Evolutionary conservation across 345 rosid species (phyloP), one percentile per base, ranked within the genome.

Genomic region (Conringia planisiliqua): DNA sequence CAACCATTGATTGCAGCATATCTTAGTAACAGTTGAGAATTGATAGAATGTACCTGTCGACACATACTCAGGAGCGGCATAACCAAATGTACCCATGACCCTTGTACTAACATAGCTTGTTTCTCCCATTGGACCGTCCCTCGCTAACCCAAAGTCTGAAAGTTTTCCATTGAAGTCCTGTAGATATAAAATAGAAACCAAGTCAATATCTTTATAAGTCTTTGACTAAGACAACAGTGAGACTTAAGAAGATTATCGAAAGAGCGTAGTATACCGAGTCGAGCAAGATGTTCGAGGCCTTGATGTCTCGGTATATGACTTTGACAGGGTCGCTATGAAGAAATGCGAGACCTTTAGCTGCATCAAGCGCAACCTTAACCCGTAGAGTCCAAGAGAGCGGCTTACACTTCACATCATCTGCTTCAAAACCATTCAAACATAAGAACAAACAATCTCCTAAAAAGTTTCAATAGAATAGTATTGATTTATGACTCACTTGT

Each of bases 111-210:
- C 96, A 68, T 90, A 88, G 78, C 97, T 92, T 61, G 80, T 74
- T 35, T 85, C 89, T 5, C 92, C 99, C 20, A 86, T 86, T 16
- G 99, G 99, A 32, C 97, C 92, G 46, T 95, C 99, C 67, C 93
- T 90, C 26, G 97, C 99, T 80, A 95, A 79, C 35, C 99, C 99
- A 33, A 95, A 95, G 68, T 92, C 98, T 7, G 99, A 92, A 42
- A 95, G 96, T 52, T 89, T 95, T 0, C 92, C 94, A 3, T 84
- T 81, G 64, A 82, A 92, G 44, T 85, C 88, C 99, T 91, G 72
- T 70, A 20, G 48, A 62, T 30, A 33, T 10, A 18, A 55, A 40
- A 20, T 2, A 2, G n/a, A 0, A 43, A 30, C 10, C 29, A 52
- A 63, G 62, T 70, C 43, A 77, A 54, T 56, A 77, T 29, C 5